These are phyloP conservation scores for Symmetrospora coprosmae DNA, from an alignment of 768 basidiomycete genomes.

Conservation along the genomic window DNA sequence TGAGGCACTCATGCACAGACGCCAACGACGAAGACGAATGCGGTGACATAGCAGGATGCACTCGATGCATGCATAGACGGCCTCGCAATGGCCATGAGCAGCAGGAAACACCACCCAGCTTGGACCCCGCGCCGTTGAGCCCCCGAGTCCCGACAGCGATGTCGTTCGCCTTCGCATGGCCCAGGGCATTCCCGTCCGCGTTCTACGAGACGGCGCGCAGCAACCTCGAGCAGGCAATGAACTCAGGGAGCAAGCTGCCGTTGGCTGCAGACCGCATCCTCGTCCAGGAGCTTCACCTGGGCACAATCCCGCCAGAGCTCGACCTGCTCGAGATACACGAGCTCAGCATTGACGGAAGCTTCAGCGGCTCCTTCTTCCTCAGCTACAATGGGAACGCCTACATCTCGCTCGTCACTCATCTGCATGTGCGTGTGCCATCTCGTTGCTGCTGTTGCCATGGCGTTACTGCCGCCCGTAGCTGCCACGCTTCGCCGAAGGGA, in stretches of 20 bases:
- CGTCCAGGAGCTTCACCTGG: constrained; percentile 98
- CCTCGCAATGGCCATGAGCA: too few species aligned
- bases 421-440: constrained; percentile 56
- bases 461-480: background rate
- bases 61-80: too few species aligned
- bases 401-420: constrained; percentile 71
- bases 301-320: constrained; percentile 88
- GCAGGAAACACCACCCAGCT: too few species aligned
- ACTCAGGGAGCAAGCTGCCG: constrained; percentile 92
- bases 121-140: too few species aligned
- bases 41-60: too few species aligned
- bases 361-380: constrained; percentile 87
- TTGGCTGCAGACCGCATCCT: constrained; percentile 95
- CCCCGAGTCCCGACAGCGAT: too few species aligned
- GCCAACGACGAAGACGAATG: too few species aligned
- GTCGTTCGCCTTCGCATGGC: constrained; percentile 68
- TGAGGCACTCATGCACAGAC: too few species aligned
- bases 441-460: background rate
- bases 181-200: constrained; percentile 34
- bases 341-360: constrained; percentile 66
- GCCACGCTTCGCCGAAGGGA: too few species aligned
- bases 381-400: constrained; percentile 90
- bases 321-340: constrained; percentile 97
- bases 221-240: constrained; percentile 47
- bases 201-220: background rate